Base-by-base conservation (phyloP, 495 filamentous ascomycete species). In the Platismatia glauca region DNA sequence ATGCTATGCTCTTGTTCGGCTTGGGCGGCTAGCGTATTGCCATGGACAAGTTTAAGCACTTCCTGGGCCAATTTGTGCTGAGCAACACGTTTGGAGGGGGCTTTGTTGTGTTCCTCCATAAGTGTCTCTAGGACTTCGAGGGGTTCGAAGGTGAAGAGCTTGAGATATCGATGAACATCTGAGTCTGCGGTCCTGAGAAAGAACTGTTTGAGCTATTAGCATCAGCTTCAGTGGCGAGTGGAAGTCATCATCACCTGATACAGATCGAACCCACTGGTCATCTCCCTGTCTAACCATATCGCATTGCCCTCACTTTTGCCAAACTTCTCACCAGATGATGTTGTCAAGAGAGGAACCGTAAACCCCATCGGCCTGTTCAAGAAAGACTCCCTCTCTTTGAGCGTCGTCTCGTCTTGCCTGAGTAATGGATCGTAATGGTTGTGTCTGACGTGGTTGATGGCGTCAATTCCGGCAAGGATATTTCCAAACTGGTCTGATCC, bases 401-500 rank as follows among this genome's bases (percentile, higher is more conserved):
- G 31, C 52, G 43, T 11, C 68, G 71, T 0, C 72, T 59, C 57
- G 48, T 69, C 62, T 37, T 70, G 64, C 55, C 66, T 48, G 2
- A 59, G 1, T 55, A 44, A 0, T 37, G 74, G 73, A 61, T 79
- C 71, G 3, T 75, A 73, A 58, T 81, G 75, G 58, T 78, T 83
- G 53, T 81, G 83, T 38, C 82, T 81, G 43, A 89, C 83, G 34
- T 84, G 74, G 69, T 90, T 90, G 65, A 97, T 77, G 4, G 88
- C 82, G 44, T 96, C 89, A 71, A 96, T 88, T 29, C 94, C 94
- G 46, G 92, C 85, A 8, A 95, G 79, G 64, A 99, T 97, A 71
- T 99, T 99, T 63, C 94, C 94, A 72, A 84, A 99, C 73, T 99
- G 94, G 72, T 99, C 94, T 34, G 90, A 87, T 50, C 94, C 94